A percentile compares a stretch with the other conserved stretches of the same genome.
Conservation (phyloP, 139 green algal genomes). For the Chlamydomonas eustigma region DNA sequence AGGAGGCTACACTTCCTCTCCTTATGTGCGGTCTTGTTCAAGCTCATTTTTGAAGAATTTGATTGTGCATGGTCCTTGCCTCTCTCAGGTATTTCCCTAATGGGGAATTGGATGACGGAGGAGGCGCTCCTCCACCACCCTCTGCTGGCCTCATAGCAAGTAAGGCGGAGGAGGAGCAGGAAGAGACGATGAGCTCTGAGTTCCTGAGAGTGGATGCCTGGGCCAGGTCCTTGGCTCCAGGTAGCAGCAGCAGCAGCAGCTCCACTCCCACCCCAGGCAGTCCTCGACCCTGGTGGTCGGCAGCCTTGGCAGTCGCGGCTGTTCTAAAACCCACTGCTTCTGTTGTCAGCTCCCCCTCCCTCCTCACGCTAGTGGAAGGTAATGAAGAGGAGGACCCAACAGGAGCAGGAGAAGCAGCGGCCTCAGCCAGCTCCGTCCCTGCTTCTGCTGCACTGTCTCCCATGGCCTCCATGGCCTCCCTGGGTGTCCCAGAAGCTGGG, state of each 20-base stretch:
- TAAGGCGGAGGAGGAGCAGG: conserved; percentile 27
- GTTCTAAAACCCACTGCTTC: background rate
- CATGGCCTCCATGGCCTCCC: too few species aligned
- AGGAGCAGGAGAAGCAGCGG: background rate
- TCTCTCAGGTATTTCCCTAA: conserved; percentile 37
- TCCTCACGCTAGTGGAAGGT: background rate
- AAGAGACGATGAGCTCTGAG: conserved; percentile 8
- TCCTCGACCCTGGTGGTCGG: background rate
- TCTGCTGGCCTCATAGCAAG: conserved; percentile 42
- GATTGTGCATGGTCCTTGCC: too few species aligned
- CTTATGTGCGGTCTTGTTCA: too few species aligned
- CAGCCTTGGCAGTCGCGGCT: background rate
- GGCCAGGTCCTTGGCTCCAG: conserved; percentile 12
- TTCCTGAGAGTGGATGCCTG: conserved; percentile 31
- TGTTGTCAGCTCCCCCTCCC: background rate
- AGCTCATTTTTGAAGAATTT: too few species aligned
- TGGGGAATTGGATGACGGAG: conserved; percentile 60
- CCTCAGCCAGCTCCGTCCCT: background rate
- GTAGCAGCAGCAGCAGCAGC: too few species aligned
- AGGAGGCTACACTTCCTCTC: too few species aligned
- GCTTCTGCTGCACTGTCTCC: conserved; percentile 11
- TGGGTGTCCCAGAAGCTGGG: too few species aligned
- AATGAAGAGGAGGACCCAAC: too few species aligned
- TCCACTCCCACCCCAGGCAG: background rate
- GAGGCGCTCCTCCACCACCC: conserved; percentile 47